Evolutionary conservation across 192 early-diverging fungal genomes (phyloP), one percentile per base, ranked within the genome.

Genomic region (Dissophora globulifera): DNA sequence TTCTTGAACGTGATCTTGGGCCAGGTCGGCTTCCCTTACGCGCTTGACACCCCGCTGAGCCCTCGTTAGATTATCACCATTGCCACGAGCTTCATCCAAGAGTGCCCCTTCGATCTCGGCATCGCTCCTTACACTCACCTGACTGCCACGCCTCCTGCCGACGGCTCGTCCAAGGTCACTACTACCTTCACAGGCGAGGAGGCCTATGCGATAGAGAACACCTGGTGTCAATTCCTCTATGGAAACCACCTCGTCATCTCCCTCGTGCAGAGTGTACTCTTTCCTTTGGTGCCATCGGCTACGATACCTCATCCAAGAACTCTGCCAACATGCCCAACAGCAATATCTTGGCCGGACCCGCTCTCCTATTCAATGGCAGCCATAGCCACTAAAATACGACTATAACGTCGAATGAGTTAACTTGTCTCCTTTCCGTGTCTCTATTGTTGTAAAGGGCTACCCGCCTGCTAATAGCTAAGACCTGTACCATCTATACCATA

Each of bases 141-240:
- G 53, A 72, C 15, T 2, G 69, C 54, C 25, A 51, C 26, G 8
- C 13, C 63, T 26, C 61, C 59, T 15, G n/a, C 23, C 16, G 45
- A 16, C 7, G 50, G 51, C 47, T 40, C 33, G 20, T 29, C 43
- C 43, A 62, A 16, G 45, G 58, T 62, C 27, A 29, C 8, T 15
- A 70, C 58, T 11, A 46, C 20, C 5, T 63, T 58, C 43, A 3
- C 11, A 5, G 59, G 61, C 17, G 3, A 35, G 13, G 51, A 9
- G 7, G 1, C 15, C 33, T 45, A 45, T 29, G 1, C 16, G n/a
- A n/a, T n/a, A 11, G 54, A 56, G 29, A 42, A 31, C 22, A 62
- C 59, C 30, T 72, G 15, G 16, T 72, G 69, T 20, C 69, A 72
- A 40, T 72, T 72, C 60, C 27, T 72, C 23, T 72, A 45, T 23